Conservation (phyloP, 768 basidiomycete genomes). For the Panaeolus papilionaceus region DNA sequence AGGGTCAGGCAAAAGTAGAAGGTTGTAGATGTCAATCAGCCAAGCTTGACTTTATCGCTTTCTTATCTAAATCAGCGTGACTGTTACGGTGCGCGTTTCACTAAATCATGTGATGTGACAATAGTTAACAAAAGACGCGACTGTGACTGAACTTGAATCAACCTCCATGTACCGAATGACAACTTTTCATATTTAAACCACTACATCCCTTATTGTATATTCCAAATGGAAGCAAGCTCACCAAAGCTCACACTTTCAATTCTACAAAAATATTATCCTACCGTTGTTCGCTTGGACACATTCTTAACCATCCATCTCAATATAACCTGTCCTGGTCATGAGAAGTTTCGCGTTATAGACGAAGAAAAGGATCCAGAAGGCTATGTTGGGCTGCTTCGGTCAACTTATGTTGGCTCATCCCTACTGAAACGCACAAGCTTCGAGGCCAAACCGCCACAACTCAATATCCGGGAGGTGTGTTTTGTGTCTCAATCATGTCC, state of each 20-base stretch:
- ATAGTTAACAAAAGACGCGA: neutral
- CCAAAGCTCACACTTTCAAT: constrained; percentile 36
- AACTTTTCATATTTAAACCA: too few relatives aligned
- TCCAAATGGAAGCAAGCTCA: constrained; percentile 10
- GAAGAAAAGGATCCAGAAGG: constrained; percentile 14
- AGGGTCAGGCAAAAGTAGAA: neutral
- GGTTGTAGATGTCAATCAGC: neutral
- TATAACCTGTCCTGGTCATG: neutral
- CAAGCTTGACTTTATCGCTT: neutral
- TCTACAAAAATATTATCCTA: constrained; percentile 50
- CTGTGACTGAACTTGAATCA: neutral
- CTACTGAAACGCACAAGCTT: constrained; percentile 27
- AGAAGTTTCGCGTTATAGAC: neutral
- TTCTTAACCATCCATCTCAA: constrained; percentile 42
- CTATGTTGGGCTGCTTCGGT: constrained; percentile 37
- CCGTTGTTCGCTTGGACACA: constrained; percentile 48
- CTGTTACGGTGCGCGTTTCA: neutral
- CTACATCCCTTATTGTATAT: neutral
- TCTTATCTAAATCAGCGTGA: constrained; percentile 20
- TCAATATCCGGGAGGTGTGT: constrained; percentile 62
- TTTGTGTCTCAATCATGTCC: neutral
- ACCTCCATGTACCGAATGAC: too few relatives aligned
- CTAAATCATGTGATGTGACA: neutral
- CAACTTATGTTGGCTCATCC: constrained; percentile 52
- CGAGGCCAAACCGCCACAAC: constrained; percentile 43